phyloP scores from a whole-genome alignment of 306 rosid genomes.

The Ochetophila trinervis region DNA sequence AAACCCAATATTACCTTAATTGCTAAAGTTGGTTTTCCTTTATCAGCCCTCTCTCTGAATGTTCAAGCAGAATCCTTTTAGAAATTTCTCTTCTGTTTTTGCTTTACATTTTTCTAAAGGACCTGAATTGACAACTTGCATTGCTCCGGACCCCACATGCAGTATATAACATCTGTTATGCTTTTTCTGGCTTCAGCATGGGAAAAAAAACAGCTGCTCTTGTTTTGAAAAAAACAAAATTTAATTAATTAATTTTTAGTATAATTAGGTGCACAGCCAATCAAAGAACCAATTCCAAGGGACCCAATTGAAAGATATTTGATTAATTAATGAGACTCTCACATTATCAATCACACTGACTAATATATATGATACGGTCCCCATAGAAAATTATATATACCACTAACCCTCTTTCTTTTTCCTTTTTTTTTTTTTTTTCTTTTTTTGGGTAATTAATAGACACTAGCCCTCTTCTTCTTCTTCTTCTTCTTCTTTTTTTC shows the following conservation, averaged over 20 bases:
- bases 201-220: background rate
- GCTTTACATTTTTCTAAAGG: background rate
- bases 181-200: background rate
- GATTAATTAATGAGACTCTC: background rate
- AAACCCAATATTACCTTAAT: constrained; percentile 24
- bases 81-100: background rate
- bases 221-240: background rate
- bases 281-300: constrained; percentile 41
- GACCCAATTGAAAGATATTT: background rate
- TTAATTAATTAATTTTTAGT: background rate
- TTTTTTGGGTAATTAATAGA: too few species aligned
- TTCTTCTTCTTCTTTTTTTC: too few species aligned
- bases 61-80: constrained; percentile 13
- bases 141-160: constrained; percentile 2
- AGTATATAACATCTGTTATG: background rate
- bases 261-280: constrained; percentile 30
- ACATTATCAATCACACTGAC: background rate
- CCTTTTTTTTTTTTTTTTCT: too few species aligned
- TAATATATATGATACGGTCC: background rate
- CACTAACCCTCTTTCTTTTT: too few species aligned
- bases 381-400: too few species aligned
- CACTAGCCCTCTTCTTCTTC: too few species aligned
- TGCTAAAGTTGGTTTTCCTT: constrained; percentile 29
- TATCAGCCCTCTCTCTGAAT: constrained; percentile 6
- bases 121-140: constrained; percentile 11